phyloP scores from a whole-genome alignment of 495 filamentous ascomycete genomes.

The Clavariopsis aquatica region DNA sequence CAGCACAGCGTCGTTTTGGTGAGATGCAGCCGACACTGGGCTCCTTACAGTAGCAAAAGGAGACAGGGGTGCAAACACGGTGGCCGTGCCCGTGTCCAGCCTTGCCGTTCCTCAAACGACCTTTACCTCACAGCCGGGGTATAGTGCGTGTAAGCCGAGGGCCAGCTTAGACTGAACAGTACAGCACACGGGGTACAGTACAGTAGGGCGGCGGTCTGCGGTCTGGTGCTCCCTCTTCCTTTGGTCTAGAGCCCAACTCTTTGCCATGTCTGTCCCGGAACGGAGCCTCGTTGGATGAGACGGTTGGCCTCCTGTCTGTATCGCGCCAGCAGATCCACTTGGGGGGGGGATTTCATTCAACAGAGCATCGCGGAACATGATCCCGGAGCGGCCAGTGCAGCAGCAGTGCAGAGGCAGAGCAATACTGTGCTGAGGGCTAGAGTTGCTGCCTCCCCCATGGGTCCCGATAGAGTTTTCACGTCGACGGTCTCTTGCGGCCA shows the following conservation, averaged over 20 bases:
- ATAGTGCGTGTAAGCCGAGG: slow-evolving; percentile 24
- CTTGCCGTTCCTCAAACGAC: slow-evolving; percentile 34
- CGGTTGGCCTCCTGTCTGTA: neutral
- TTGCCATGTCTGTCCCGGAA: slow-evolving; percentile 23
- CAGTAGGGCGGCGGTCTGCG: slow-evolving; percentile 2
- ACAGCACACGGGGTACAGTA: too few species aligned
- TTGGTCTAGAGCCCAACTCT: slow-evolving; percentile 10
- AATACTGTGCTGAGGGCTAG: slow-evolving; percentile 9
- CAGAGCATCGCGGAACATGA: slow-evolving; percentile 1
- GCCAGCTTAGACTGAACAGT: too few species aligned
- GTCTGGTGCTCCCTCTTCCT: slow-evolving; percentile 20
- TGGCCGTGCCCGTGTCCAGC: slow-evolving; percentile 34
- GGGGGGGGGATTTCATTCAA: neutral
- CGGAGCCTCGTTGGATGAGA: neutral
- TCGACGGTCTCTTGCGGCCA: slow-evolving; percentile 16
- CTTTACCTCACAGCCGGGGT: slow-evolving; percentile 8
- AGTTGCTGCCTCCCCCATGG: slow-evolving; percentile 26
- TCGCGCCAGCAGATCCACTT: slow-evolving; percentile 15
- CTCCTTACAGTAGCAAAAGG: slow-evolving; percentile 33
- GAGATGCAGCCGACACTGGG: slow-evolving; percentile 1
- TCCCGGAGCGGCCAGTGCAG: slow-evolving; percentile 2
- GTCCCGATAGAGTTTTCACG: slow-evolving; percentile 28
- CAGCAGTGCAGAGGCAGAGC: slow-evolving; percentile 8
- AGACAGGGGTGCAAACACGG: slow-evolving; percentile 17
- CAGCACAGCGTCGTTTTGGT: slow-evolving; percentile 4